Conservation (phyloP, 1,284 basidiomycete genomes). For the Sphaerobolus stellatus region DNA sequence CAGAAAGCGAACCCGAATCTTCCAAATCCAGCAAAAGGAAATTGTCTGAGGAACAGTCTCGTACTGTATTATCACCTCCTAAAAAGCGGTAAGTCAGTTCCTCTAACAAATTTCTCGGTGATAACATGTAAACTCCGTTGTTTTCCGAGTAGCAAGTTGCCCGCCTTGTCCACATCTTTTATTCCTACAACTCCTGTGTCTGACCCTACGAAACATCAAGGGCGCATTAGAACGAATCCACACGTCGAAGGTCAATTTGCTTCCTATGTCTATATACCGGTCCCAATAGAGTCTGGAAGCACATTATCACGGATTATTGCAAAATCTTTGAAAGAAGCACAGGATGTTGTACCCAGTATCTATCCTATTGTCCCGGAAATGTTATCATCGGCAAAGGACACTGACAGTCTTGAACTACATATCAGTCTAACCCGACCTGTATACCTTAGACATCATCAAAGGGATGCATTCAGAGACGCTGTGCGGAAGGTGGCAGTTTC, state of each 20-base stretch:
- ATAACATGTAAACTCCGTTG: too few relatives aligned
- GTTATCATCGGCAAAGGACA: constrained; percentile 18
- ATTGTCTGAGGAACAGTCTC: too few relatives aligned
- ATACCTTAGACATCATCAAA: constrained; percentile 74
- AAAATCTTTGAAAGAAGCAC: constrained; percentile 46
- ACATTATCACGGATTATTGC: constrained; percentile 47
- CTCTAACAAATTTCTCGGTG: too few relatives aligned
- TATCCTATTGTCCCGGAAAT: constrained; percentile 39
- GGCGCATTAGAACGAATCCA: constrained; percentile 67
- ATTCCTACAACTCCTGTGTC: constrained; percentile 50
- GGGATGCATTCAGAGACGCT: constrained; percentile 61
- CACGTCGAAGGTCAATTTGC: constrained; percentile 81
- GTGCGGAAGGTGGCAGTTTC: constrained; percentile 49
- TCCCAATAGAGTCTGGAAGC: constrained; percentile 41
- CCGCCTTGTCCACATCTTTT: constrained; percentile 52
- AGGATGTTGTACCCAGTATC: constrained; percentile 44
- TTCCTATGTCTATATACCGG: constrained; percentile 69
- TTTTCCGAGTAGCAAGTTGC: constrained; percentile 61
- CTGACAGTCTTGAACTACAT: constrained; percentile 49
- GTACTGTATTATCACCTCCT: too few relatives aligned
- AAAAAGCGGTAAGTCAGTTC: too few relatives aligned
- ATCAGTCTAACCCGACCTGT: constrained; percentile 74
- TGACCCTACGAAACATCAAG: constrained; percentile 73
- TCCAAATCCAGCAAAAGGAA: too few relatives aligned
- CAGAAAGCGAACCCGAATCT: not conserved